A percentile compares a stretch with the other conserved stretches of the same genome.
Evolutionary conservation across 2,329 filamentous ascomycete species (phyloP).

Genomic region (Aspergillus chevalieri): DNA sequence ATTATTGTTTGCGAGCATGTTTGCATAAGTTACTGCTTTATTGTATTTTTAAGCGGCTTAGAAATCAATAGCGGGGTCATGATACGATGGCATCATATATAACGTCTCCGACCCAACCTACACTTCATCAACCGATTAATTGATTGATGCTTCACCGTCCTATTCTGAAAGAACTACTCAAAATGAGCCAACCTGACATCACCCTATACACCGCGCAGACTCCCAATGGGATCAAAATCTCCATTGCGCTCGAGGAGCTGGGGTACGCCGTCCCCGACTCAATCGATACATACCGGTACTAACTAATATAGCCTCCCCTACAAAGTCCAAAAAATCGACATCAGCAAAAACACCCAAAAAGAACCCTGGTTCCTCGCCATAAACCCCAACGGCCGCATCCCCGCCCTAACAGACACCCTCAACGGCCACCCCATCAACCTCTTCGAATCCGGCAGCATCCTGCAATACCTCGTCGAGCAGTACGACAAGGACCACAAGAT

Average conservation of each 20-base stretch:
- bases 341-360: slow-evolving; percentile 72
- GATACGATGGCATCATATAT: not conserved
- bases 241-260: slow-evolving; percentile 79
- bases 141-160: too few species aligned
- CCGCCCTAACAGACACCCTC: slow-evolving; percentile 75
- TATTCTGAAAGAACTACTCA: not conserved
- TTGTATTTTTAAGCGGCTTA: not conserved
- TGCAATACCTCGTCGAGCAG: slow-evolving; percentile 74
- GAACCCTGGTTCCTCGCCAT: slow-evolving; percentile 79
- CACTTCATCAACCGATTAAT: not conserved
- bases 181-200: slow-evolving; percentile 52
- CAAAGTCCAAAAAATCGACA: slow-evolving; percentile 65
- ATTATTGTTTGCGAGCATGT: too few species aligned
- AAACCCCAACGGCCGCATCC: slow-evolving; percentile 90
- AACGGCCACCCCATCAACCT: slow-evolving; percentile 68
- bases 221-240: slow-evolving; percentile 85
- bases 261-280: slow-evolving; percentile 35
- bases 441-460: slow-evolving; percentile 78
- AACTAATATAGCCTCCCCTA: slow-evolving; percentile 55
- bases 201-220: slow-evolving; percentile 77
- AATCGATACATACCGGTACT: not conserved
- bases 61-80: not conserved
- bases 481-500: slow-evolving; percentile 81
- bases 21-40: too few species aligned
- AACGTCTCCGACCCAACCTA: too few species aligned